A percentile compares a stretch with the other conserved stretches of the same genome.
Evolutionary conservation across 352 stramenopile genomes (phyloP).

Genomic region (Elongisporangium undulatum): DNA sequence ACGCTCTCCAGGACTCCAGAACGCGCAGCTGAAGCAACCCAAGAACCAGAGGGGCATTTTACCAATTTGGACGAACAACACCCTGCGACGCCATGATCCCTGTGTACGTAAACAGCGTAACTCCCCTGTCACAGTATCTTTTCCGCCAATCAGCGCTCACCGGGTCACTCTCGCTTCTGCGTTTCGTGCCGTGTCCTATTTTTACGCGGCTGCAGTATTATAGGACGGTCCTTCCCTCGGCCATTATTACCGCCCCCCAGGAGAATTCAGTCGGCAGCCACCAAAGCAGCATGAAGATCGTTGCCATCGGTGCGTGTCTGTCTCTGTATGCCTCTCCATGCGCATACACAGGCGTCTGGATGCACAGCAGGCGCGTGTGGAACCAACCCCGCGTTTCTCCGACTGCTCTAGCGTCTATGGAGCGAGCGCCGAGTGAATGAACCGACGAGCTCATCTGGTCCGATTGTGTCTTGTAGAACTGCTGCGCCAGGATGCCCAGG

Average conservation of each 20-base stretch:
- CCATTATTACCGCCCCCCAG: background rate
- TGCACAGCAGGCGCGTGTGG: background rate
- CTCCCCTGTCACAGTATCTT: background rate
- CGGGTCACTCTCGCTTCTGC: background rate
- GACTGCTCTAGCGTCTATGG: background rate
- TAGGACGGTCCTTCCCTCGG: background rate
- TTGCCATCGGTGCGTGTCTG: conserved; percentile 63
- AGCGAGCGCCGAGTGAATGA: background rate
- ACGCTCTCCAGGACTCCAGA: background rate
- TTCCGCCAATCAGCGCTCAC: background rate
- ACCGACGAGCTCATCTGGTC: background rate
- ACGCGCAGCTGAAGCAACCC: no score
- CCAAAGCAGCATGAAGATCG: conserved; percentile 68
- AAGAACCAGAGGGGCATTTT: background rate
- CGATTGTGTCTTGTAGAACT: conserved; percentile 32
- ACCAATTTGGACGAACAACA: background rate
- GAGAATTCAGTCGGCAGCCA: background rate
- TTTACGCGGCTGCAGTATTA: background rate
- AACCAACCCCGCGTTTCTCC: background rate
- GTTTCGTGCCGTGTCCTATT: background rate
- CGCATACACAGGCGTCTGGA: background rate
- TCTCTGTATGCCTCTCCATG: background rate
- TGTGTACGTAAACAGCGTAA: background rate
- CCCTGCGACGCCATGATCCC: background rate
- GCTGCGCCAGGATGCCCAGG: conserved; percentile 58